phyloP scores from a whole-genome alignment of 331 rosid species.

The Stylosanthes scabra region DNA sequence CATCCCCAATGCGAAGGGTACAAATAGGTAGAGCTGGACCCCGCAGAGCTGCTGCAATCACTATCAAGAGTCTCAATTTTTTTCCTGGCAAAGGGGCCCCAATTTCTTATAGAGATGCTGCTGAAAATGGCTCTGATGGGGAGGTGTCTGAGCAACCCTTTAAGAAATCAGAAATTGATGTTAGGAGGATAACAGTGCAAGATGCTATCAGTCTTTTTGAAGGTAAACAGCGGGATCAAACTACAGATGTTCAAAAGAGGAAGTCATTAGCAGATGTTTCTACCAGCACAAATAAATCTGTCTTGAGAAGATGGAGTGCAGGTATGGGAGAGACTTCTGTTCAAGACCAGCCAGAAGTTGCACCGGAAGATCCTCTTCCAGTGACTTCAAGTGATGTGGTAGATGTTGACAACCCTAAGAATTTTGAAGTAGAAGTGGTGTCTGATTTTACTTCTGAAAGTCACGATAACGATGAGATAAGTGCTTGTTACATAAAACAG shows the following conservation, averaged over 20 bases:
- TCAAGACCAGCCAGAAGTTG: slow-evolving; percentile 58
- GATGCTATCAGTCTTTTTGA: slow-evolving; percentile 94
- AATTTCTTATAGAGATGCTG: slow-evolving; percentile 54
- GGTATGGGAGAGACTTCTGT: slow-evolving; percentile 77
- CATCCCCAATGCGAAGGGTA: slow-evolving; percentile 97
- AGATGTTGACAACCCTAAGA: slow-evolving; percentile 43
- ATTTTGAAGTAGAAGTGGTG: slow-evolving; percentile 46
- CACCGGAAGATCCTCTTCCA: slow-evolving; percentile 54
- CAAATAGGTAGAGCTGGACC: slow-evolving; percentile 93
- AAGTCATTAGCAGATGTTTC: slow-evolving; percentile 70
- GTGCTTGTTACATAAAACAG: slow-evolving; percentile 44
- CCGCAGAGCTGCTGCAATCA: slow-evolving; percentile 84
- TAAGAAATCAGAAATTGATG: slow-evolving; percentile 75
- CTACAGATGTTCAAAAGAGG: slow-evolving; percentile 63
- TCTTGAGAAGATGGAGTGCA: slow-evolving; percentile 96
- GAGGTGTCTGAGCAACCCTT: slow-evolving; percentile 61
- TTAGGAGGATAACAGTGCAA: slow-evolving; percentile 89
- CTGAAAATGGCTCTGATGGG: slow-evolving; percentile 63
- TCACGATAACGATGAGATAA: slow-evolving; percentile 48
- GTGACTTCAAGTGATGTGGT: slow-evolving; percentile 48
- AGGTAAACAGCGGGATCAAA: slow-evolving; percentile 82
- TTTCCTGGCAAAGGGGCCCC: slow-evolving; percentile 70
- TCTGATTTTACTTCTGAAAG: slow-evolving; percentile 51
- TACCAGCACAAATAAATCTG: slow-evolving; percentile 72
- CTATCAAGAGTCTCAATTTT: slow-evolving; percentile 85